These are phyloP conservation scores for Yamadazyma atmosphaerica DNA, from an alignment of 1,139 yeast genomes.

Conservation along the genomic window DNA sequence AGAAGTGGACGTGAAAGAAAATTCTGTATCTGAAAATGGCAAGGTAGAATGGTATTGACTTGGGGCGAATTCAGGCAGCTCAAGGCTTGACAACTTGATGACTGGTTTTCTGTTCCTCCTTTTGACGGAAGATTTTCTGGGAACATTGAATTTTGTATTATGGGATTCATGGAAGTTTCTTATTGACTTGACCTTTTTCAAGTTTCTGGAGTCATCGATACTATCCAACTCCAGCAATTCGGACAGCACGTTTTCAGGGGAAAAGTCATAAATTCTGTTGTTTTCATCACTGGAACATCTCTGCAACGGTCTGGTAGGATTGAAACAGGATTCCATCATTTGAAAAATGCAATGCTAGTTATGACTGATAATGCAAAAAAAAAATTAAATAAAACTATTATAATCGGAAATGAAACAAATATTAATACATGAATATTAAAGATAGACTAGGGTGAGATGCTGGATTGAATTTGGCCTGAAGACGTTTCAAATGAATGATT, in stretches of 20 bases:
- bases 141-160: not conserved
- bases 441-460: constrained; percentile 31
- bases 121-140: constrained; percentile 1
- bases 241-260: constrained; percentile 12
- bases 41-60: constrained; percentile 1
- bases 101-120: constrained; percentile 10
- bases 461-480: constrained; percentile 6
- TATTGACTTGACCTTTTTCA: constrained; percentile 18
- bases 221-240: constrained; percentile 1
- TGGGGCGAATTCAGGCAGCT: not conserved
- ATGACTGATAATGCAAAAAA: not conserved
- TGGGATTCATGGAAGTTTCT: not conserved
- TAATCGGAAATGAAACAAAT: constrained; percentile 5
- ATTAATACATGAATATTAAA: constrained; percentile 13
- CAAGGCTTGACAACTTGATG: constrained; percentile 3
- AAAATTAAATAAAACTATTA: not conserved
- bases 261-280: constrained; percentile 26
- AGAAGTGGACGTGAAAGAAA: constrained; percentile 18
- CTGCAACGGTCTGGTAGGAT: constrained; percentile 30
- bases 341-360: constrained; percentile 4
- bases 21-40: constrained; percentile 15
- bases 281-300: constrained; percentile 17
- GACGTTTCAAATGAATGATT: constrained; percentile 18
- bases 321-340: constrained; percentile 11
- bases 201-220: constrained; percentile 4